Evolutionary conservation across 2,329 filamentous ascomycete species (phyloP), one percentile per base, ranked within the genome.

Genomic region (Ilyonectria destructans): DNA sequence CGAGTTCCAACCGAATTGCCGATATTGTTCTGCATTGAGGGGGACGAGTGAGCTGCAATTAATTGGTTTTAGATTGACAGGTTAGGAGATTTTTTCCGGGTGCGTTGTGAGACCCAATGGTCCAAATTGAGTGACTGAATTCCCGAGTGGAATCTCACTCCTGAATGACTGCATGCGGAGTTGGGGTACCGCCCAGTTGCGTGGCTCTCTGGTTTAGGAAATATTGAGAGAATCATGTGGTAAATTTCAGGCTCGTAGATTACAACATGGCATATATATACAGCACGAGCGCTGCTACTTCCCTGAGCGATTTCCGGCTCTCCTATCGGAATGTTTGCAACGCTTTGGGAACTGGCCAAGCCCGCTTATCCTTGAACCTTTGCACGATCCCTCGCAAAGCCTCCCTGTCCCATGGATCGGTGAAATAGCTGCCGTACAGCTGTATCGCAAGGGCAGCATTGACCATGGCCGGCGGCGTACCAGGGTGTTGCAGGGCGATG

Each of bases 401-500:
- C 4, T 75, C 72, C 4, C 64, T n/a, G 3, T 75, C 73, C 72
- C 73, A 75, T 0, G 57, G 55, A 15, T 75, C 73, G 0, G 72
- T 75, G 6, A 75, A 75, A 3, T 74, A 75, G 2, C 51, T 74
- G 0, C 69, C 69, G 1, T 75, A 75, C 52, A 75, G 45, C 5
- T 72, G 73, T 1, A 75, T 68, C 0, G 69, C 67, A 2, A 75
- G 9, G 0, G 66, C 46, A 0, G 73, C 73, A 5, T 68, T 75
- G 0, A 75, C 71, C 5, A 75, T 69, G 21, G 63, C 65, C 0
- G 73, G 73, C 0, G 74, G 61, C 0, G 63, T 75, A 1, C 57
- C 73, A 0, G 69, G 63, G 0, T 75, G 73, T 9, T 75, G 73
- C 0, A 75, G 58, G 0, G 73, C 73, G 0, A 69, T 71, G 1